These are phyloP conservation scores for Chaetomium strumarium DNA, from an alignment of 2,329 filamentous ascomycete genomes.

Conservation along the genomic window DNA sequence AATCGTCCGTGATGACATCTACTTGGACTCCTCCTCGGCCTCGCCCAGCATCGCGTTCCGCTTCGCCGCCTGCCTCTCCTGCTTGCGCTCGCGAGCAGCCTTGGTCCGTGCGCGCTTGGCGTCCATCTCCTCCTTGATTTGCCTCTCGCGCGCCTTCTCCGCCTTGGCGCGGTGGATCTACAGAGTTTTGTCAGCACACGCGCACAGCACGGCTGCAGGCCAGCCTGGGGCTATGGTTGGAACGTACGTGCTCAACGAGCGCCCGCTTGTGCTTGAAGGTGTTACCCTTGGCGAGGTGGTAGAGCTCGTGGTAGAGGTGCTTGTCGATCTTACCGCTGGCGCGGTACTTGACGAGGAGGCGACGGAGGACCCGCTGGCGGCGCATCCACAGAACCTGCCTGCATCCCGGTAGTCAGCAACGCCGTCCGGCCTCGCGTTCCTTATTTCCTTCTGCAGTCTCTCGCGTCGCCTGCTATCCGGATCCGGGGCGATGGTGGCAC, in stretches of 20 bases:
- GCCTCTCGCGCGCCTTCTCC: constrained; percentile 93
- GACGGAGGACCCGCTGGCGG: constrained; percentile 97
- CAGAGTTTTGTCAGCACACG: constrained; percentile 19
- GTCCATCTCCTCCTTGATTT: constrained; percentile 99
- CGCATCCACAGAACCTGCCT: constrained; percentile 99
- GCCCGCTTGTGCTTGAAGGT: constrained; percentile 99
- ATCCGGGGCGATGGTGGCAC: constrained; percentile 30
- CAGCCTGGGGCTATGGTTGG: neutral
- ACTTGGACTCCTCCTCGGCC: constrained; percentile 51
- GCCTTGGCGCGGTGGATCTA: constrained; percentile 99
- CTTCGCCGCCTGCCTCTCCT: constrained; percentile 88
- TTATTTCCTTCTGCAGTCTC: neutral
- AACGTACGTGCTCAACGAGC: constrained; percentile 98
- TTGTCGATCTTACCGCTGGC: constrained; percentile 99
- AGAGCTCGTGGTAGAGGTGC: constrained; percentile 99
- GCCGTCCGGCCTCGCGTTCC: neutral
- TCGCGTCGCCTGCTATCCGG: constrained; percentile 1
- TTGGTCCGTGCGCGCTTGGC: constrained; percentile 99
- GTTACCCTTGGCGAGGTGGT: constrained; percentile 99
- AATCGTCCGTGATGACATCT: constrained; percentile 40
- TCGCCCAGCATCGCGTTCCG: constrained; percentile 77
- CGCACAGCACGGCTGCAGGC: neutral
- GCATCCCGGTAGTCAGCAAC: constrained; percentile 30
- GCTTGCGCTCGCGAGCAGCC: constrained; percentile 97
- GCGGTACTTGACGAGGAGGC: constrained; percentile 99